Evolutionary conservation across 371 early-diverging fungal species (phyloP), one percentile per base, ranked within the genome.

Genomic region (Apophysomyces variabilis): DNA sequence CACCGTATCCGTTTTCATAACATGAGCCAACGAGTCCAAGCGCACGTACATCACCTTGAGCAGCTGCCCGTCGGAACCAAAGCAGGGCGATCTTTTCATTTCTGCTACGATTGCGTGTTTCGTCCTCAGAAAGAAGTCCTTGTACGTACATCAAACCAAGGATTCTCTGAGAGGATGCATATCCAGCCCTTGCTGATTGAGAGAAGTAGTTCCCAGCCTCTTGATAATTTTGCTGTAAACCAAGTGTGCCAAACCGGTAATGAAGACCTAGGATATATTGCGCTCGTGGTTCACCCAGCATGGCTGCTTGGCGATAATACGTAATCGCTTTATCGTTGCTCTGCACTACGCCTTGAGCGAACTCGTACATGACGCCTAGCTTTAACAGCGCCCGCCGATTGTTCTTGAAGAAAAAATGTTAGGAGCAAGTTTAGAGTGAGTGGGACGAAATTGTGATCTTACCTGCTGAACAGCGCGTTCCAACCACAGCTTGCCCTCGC

Each of bases 11-110:
- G 60, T 89, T 82, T 37, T 89, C 87, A 67, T 89, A 89, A 38
- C 87, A 89, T 65, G 90, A 83, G 0, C 92, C 94, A 16, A 93
- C 79, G 26, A 89, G 84, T 68, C 89, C 87, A 67, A 90, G 77
- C 0, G 93, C 90, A 21, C 85, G 60, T 0, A 86, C 81, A 64
- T 91, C 87, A 26, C 90, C 90, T 21, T 82, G 78, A 2, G 77
- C 67, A 0, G 92, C 91, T 4, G 92, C 88, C 43, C 79, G 80
- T 13, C 73, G 71, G 74, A 89, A 95, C 87, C 90, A 90, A 0
- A 77, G 62, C 6, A 92, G 77, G 0, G 94, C 93, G 14, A 74
- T 62, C 14, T 67, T 58, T 58, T 87, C 79, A 38, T 78, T 72
- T 38, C 63, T 75, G n/a, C 66, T 65, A 32, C 54, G 57, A 7